Evolutionary conservation across 169 alveolate species (phyloP).

Genomic region (Besnoitia besnoiti): DNA sequence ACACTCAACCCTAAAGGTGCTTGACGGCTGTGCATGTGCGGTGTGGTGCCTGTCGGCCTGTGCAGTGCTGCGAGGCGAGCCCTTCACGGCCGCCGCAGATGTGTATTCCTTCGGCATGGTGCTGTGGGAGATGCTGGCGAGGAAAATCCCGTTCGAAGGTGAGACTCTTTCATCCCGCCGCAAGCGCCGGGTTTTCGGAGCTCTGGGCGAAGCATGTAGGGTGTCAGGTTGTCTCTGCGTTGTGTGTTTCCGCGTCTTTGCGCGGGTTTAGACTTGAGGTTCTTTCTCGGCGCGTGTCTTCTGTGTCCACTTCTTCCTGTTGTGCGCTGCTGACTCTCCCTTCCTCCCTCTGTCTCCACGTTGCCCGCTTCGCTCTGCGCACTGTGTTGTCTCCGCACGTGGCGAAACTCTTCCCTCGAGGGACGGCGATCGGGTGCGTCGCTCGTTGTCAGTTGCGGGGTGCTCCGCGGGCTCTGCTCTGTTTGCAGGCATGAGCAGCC

Average conservation of each 20-base stretch:
- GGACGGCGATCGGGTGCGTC: too few relatives aligned
- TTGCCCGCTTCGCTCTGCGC: not conserved
- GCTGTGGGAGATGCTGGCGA: constrained; percentile 84
- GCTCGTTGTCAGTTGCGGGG: not conserved
- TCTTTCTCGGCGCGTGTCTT: too few relatives aligned
- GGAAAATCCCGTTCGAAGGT: constrained; percentile 76
- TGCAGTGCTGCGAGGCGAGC: constrained; percentile 82
- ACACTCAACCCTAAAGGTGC: too few relatives aligned
- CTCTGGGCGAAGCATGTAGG: too few relatives aligned
- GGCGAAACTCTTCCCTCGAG: not conserved
- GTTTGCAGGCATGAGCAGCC: constrained; percentile 53
- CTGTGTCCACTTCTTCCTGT: not conserved
- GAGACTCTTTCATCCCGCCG: not conserved
- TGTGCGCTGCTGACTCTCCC: not conserved
- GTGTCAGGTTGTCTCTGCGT: not conserved
- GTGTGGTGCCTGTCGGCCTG: too few relatives aligned
- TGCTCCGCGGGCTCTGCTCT: not conserved
- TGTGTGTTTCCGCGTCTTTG: not conserved
- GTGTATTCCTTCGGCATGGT: constrained; percentile 85
- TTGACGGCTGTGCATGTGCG: too few relatives aligned
- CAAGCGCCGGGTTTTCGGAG: too few relatives aligned
- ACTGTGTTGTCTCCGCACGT: not conserved
- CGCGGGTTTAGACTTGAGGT: too few relatives aligned
- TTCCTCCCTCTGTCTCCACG: not conserved
- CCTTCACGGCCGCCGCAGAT: constrained; percentile 80